Base-by-base conservation (phyloP, 1,284 basidiomycete species). In the Leccinum ponderosum region DNA sequence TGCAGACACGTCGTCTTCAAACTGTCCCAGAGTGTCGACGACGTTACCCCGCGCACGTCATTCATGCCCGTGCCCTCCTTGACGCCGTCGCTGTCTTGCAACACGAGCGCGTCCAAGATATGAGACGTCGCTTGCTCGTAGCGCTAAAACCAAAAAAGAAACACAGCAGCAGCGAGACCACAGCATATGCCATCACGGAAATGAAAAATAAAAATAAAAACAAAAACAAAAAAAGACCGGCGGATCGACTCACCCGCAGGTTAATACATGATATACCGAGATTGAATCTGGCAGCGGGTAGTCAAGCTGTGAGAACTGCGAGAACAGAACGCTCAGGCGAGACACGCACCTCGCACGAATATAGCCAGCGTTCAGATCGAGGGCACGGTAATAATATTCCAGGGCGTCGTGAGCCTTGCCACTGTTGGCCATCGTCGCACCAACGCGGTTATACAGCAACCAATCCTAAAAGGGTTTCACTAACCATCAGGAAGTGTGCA, bases 391-490 rank as follows among this genome's bases (percentile, higher is more conserved):
- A 76, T 99, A 99, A 76, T 94, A 98, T 65, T 90, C 80, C 15
- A 98, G 81, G 8, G 97, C 96, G 64, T 94, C 88, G 48, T 87
- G 86, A 17, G 93, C 87, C 55, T 84, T 83, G 0, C 97, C 96
- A 66, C 87, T 91, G 74, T 99, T 99, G 53, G 95, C 95, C 72
- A 98, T 87, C 2, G 96, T 98, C 15, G 97, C 97, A 14, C 97
- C 97, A 27, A 98, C 91, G 25, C 97, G 87, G 74, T 99, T 99
- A 77, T 95, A 98, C 64, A 99, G 77, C 53, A 97, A 79, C 91
- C 94, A 98, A 72, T 99, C 97, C 92, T 95, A 56, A 31, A 27
- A 12, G 27, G n/a, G 9, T 9, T 14, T 2, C 22, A 9, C 51
- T 20, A 44, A 9, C 20, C 4, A 31, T 60, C 17, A 57, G 20